Base-by-base conservation (phyloP, 179 eudicot genomes). In the Carnegiea gigantea region DNA sequence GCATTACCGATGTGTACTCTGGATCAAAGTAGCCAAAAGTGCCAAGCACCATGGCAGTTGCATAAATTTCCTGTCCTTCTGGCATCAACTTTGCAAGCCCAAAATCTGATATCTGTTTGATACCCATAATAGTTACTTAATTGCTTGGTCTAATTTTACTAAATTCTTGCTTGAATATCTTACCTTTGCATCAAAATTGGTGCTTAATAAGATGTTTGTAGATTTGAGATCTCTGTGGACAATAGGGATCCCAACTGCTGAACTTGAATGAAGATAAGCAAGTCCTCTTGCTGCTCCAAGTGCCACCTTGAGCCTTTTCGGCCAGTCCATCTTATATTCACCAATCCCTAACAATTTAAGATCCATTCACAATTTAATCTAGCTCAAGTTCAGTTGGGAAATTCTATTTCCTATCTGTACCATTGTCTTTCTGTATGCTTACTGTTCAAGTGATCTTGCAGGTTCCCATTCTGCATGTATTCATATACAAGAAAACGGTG, bases 11-110 rank as follows among this genome's bases (percentile, higher is more conserved):
- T 80, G 98, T 92, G 79, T 95, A 95, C 83, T 95, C 98, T 0
- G 98, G 98, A 73, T 95, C 98, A 60, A 95, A 93, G 84, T 93
- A 95, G 85, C 98, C 98, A 83, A 93, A 95, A 79, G 98, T 95
- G 78, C 98, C 98, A 13, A 93, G 91, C 67, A 95, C 94, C 89
- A 90, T 92, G 70, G 97, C 95, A 2, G 98, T 95, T 81, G 88
- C 90, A 82, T 83, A 88, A 46, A 86, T 89, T 78, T 95, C 97
- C 82, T 93, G 92, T 65, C 97, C 99, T 78, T 93, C 98, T 33
- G 99, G 99, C 99, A 95, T 91, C 82, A 95, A 78, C 89, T 93
- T 95, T 23, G 98, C 98, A 43, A 95, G 91, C 75, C 98, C 98
- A 83, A 95, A 95, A 86, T 95, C 98, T 53, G 99, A 93, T 86